phyloP scores from a whole-genome alignment of 139 green algal genomes.

The Nannochloris sp. region DNA sequence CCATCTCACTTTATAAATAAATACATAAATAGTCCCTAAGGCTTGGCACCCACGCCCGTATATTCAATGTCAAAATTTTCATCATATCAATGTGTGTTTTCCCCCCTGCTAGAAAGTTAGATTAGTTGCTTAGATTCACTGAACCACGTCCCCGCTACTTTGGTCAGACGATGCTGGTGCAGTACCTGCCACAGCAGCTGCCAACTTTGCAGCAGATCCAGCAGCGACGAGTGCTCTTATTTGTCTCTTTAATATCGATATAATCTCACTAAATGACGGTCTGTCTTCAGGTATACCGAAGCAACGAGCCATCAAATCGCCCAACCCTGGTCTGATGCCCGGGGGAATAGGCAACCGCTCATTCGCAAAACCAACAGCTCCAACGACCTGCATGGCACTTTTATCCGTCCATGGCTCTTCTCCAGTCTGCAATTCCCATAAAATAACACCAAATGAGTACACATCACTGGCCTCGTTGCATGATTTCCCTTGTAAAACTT shows the following conservation, averaged over 20 bases:
- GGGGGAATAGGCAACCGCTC: conserved; percentile 61
- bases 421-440: conserved; percentile 86
- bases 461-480: conserved; percentile 83
- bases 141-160: neutral
- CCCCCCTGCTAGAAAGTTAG: too few relatives aligned
- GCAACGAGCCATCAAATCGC: conserved; percentile 55
- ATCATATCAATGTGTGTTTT: too few relatives aligned
- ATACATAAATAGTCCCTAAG: too few relatives aligned
- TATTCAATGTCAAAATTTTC: too few relatives aligned
- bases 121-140: too few relatives aligned
- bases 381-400: conserved; percentile 85
- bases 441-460: conserved; percentile 78
- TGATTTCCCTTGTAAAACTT: conserved; percentile 39
- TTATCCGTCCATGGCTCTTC: conserved; percentile 78
- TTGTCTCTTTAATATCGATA: conserved; percentile 13
- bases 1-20: too few relatives aligned
- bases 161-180: too few relatives aligned
- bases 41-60: too few relatives aligned
- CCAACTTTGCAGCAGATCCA: neutral
- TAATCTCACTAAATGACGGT: conserved; percentile 51
- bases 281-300: conserved; percentile 45
- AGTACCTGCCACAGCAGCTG: too few relatives aligned
- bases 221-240: neutral
- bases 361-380: conserved; percentile 72
- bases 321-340: conserved; percentile 44